phyloP scores from a whole-genome alignment of 441 rosid species.

The Daphne laureola region DNA sequence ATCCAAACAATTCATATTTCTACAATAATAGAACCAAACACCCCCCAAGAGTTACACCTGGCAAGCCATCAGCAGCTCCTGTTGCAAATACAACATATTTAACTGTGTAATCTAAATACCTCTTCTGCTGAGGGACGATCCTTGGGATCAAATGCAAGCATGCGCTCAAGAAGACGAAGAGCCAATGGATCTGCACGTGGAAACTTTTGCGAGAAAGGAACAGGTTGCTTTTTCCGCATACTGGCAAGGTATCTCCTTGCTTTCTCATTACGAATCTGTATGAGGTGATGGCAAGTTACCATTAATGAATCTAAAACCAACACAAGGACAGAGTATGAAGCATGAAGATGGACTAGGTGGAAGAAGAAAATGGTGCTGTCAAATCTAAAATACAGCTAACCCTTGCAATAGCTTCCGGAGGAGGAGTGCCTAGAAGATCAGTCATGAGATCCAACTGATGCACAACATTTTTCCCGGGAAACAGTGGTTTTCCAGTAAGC shows the following conservation, averaged over 20 bases:
- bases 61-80: too few relatives aligned
- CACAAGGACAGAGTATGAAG: neutral
- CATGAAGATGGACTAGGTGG: constrained; percentile 4
- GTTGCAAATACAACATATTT: neutral
- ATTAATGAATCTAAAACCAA: neutral
- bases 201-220: constrained; percentile 80
- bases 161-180: constrained; percentile 61
- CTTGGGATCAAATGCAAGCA: constrained; percentile 98
- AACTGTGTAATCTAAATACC: constrained; percentile 23
- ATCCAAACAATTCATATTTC: too few relatives aligned
- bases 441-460: constrained; percentile 98
- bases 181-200: constrained; percentile 84
- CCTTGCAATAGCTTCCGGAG: constrained; percentile 72
- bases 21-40: too few relatives aligned
- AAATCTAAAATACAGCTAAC: constrained; percentile 29
- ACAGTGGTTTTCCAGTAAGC: constrained; percentile 89
- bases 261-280: constrained; percentile 93
- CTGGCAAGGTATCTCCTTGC: constrained; percentile 92
- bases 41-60: too few relatives aligned
- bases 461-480: constrained; percentile 98
- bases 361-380: constrained; percentile 6
- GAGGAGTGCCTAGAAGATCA: constrained; percentile 93
- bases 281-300: constrained; percentile 14
- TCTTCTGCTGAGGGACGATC: constrained; percentile 95
- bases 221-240: constrained; percentile 86